These are phyloP conservation scores for Nigrospora sphaerica DNA, from an alignment of 2,329 filamentous ascomycete species.

Conservation along the genomic window DNA sequence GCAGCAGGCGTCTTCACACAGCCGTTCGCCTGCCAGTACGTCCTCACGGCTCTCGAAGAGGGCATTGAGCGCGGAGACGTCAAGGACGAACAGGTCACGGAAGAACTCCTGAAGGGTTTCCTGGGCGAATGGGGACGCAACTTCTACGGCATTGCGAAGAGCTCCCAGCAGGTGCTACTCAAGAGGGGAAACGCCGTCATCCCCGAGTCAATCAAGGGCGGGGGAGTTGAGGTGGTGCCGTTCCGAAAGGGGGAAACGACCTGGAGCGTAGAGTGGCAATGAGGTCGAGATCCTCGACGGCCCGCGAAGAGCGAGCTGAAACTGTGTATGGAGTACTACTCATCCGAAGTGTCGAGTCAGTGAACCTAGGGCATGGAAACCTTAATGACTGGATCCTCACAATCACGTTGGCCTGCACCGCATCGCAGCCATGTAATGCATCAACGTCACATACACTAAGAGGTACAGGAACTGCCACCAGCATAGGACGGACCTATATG, in stretches of 20 bases:
- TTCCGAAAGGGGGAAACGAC: constrained; percentile 57
- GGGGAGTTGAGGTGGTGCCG: constrained; percentile 56
- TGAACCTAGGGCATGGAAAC: too few species aligned
- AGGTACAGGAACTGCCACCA: too few species aligned
- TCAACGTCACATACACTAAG: too few species aligned
- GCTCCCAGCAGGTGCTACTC: constrained; percentile 4
- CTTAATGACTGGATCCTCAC: too few species aligned
- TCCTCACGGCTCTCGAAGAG: constrained; percentile 49
- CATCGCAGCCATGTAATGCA: too few species aligned
- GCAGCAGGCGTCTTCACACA: constrained; percentile 76
- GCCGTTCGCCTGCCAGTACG: constrained; percentile 49
- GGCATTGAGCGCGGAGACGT: constrained; percentile 27
- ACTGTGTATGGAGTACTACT: too few species aligned
- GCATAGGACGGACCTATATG: too few species aligned
- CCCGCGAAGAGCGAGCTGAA: too few species aligned
- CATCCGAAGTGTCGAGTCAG: too few species aligned
- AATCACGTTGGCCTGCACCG: too few species aligned
- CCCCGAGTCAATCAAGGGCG: constrained; percentile 43
- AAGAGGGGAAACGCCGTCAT: constrained; percentile 35
- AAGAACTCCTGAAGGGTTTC: constrained; percentile 20
- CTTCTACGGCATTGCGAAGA: constrained; percentile 11
- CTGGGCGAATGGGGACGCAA: constrained; percentile 19
- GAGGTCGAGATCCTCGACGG: background rate
- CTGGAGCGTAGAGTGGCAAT: constrained; percentile 44
- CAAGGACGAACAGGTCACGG: constrained; percentile 17